Conservation (phyloP, 768 basidiomycete species). For the Hypholoma fasciculare region DNA sequence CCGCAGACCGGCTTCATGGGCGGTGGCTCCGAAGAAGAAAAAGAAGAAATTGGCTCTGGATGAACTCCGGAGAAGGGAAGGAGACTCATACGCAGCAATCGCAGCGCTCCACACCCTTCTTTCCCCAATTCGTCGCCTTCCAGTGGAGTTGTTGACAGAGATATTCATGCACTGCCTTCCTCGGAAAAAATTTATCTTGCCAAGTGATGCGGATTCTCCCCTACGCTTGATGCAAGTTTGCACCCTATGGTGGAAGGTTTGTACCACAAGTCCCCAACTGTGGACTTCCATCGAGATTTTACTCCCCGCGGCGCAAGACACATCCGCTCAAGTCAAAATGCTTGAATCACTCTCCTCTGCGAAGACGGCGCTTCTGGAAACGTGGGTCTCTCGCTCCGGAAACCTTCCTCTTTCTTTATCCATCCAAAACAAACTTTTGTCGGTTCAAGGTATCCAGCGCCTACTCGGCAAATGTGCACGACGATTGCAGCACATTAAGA, state of each 20-base stretch:
- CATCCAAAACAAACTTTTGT: slow-evolving; percentile 12
- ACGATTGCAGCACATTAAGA: slow-evolving; percentile 16
- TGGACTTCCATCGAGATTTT: slow-evolving; percentile 25
- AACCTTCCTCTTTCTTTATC: slow-evolving; percentile 17
- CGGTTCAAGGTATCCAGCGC: background rate
- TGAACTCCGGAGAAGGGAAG: slow-evolving; percentile 5
- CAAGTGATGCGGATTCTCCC: slow-evolving; percentile 14
- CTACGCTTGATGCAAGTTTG: slow-evolving; percentile 26
- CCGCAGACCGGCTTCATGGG: background rate
- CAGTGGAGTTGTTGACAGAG: slow-evolving; percentile 22
- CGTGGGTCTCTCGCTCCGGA: slow-evolving; percentile 21
- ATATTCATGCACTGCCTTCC: slow-evolving; percentile 24
- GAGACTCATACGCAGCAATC: slow-evolving; percentile 2
- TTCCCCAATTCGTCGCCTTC: slow-evolving; percentile 23
- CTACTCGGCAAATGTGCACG: background rate
- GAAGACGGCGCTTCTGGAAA: slow-evolving; percentile 5
- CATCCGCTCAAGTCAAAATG: background rate
- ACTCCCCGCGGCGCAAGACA: background rate
- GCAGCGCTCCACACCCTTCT: slow-evolving; percentile 2
- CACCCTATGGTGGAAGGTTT: slow-evolving; percentile 27
- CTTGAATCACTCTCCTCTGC: background rate
- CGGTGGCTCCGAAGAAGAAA: background rate
- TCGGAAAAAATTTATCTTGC: slow-evolving; percentile 11
- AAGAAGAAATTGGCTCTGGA: background rate
- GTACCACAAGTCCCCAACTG: slow-evolving; percentile 25